Percentiles rank a stretch among this genome's conserved stretches.
These are phyloP conservation scores for Plantago elongata DNA, from an alignment of 257 asterid species.

Conservation along the genomic window DNA sequence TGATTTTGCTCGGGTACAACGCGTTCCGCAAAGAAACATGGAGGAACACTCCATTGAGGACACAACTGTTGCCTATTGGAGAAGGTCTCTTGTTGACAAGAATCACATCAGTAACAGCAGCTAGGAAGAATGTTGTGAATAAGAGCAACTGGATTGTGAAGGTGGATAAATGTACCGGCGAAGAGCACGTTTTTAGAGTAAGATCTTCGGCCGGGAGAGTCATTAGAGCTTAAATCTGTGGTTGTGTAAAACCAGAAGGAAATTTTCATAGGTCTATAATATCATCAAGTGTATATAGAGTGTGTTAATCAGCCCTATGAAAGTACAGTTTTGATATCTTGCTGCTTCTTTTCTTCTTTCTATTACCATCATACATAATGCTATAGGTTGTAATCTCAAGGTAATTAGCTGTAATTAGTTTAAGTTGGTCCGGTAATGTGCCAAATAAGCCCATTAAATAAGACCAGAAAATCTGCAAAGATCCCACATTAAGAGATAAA, in stretches of 20 bases:
- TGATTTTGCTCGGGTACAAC: slow-evolving; percentile 58
- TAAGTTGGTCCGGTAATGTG: too few relatives aligned
- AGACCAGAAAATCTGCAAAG: too few relatives aligned
- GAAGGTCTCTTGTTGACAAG: slow-evolving; percentile 64
- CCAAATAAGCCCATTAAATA: background rate
- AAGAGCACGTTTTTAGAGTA: slow-evolving; percentile 63
- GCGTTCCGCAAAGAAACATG: slow-evolving; percentile 65
- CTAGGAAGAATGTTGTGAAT: slow-evolving; percentile 6
- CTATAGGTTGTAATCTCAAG: too few relatives aligned
- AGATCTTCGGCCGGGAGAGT: slow-evolving; percentile 46
- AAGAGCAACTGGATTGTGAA: slow-evolving; percentile 67
- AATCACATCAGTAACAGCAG: slow-evolving; percentile 21
- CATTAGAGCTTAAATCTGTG: slow-evolving; percentile 32
- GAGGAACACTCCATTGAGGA: slow-evolving; percentile 40
- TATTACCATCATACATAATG: too few relatives aligned
- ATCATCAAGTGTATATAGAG: slow-evolving; percentile 29
- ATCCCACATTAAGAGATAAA: background rate
- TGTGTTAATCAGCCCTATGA: slow-evolving; percentile 4
- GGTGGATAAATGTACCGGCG: slow-evolving; percentile 68
- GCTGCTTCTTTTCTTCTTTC: background rate
- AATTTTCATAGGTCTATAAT: slow-evolving; percentile 3
- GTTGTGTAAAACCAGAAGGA: slow-evolving; percentile 4
- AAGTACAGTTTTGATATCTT: slow-evolving; percentile 1
- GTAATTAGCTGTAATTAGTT: too few relatives aligned
- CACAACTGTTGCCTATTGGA: slow-evolving; percentile 74